Conservation (phyloP, 192 early-diverging fungal genomes). For the Coemansia umbellata region DNA sequence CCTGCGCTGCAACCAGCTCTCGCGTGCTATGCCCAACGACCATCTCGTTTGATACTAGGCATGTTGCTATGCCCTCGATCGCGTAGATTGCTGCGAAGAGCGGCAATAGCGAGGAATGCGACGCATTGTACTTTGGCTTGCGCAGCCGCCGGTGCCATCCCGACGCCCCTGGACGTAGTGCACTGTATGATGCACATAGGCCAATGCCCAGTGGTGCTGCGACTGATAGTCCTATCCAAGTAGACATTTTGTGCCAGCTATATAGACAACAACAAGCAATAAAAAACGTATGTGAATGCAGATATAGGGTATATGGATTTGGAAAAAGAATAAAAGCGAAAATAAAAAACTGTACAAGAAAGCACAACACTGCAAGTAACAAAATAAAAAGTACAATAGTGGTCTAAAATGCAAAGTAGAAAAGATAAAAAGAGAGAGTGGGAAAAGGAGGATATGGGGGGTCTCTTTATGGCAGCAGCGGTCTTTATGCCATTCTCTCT, state of each 20-base stretch:
- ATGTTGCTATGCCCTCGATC: conserved; percentile 32
- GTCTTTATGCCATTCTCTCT: too few species aligned
- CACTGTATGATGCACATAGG: conserved; percentile 20
- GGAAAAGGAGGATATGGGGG: background rate
- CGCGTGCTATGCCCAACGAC: conserved; percentile 11
- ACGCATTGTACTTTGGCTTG: conserved; percentile 38
- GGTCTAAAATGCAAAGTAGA: conserved; percentile 2
- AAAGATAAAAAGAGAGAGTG: conserved; percentile 2
- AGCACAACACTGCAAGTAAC: background rate
- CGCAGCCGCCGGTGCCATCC: conserved; percentile 38
- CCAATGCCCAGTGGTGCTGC: conserved; percentile 32
- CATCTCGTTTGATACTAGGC: conserved; percentile 34
- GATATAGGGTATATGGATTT: background rate
- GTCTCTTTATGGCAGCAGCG: too few species aligned
- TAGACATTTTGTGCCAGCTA: conserved; percentile 30
- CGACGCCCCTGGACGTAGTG: conserved; percentile 11
- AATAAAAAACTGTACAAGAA: background rate
- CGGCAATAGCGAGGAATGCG: conserved; percentile 27
- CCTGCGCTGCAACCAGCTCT: conserved; percentile 25
- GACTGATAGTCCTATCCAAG: conserved; percentile 32
- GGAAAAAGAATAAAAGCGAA: background rate
- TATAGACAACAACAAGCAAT: too few species aligned
- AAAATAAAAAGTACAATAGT: background rate
- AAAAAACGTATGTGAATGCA: background rate
- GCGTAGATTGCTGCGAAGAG: conserved; percentile 17